Evolutionary conservation across 2,329 filamentous ascomycete genomes (phyloP).

Genomic region (Microcera coccophila): DNA sequence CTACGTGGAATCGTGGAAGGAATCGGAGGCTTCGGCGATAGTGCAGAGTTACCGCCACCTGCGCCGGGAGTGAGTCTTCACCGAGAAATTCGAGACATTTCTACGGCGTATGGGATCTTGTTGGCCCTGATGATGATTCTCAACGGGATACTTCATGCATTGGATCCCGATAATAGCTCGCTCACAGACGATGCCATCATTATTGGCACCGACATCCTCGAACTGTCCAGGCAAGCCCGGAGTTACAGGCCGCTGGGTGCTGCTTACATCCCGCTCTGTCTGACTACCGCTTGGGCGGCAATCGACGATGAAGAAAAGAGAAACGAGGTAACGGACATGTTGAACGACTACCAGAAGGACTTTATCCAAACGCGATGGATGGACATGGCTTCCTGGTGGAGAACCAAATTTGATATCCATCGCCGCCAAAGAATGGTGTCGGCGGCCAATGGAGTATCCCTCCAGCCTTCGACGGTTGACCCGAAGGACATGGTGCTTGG

Average conservation of each 20-base stretch:
- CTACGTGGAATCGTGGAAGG: not conserved
- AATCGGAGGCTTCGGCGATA: not conserved
- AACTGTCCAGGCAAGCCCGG: conserved; percentile 17
- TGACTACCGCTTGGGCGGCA: conserved; percentile 25
- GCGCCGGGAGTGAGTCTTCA: conserved; percentile 1
- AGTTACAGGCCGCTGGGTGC: conserved; percentile 27
- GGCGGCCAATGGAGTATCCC: too few relatives aligned
- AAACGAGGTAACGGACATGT: conserved; percentile 5
- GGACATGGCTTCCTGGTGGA: conserved; percentile 10
- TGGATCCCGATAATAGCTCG: conserved; percentile 10
- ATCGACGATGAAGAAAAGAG: conserved; percentile 25
- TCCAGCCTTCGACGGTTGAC: too few relatives aligned
- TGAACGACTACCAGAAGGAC: conserved; percentile 21
- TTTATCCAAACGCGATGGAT: conserved; percentile 11
- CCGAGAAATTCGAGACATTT: conserved; percentile 7
- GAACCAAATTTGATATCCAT: conserved; percentile 1
- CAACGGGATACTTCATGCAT: conserved; percentile 22
- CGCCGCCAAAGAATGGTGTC: too few relatives aligned
- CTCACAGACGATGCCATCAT: conserved; percentile 15
- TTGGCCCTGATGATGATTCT: conserved; percentile 20
- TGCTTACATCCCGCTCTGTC: conserved; percentile 23
- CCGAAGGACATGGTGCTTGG: too few relatives aligned
- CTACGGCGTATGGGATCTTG: conserved; percentile 17
- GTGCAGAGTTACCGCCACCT: not conserved
- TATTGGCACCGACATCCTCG: conserved; percentile 22